phyloP scores from a whole-genome alignment of 2,329 filamentous ascomycete species.

The Atkinsonella hypoxylon region DNA sequence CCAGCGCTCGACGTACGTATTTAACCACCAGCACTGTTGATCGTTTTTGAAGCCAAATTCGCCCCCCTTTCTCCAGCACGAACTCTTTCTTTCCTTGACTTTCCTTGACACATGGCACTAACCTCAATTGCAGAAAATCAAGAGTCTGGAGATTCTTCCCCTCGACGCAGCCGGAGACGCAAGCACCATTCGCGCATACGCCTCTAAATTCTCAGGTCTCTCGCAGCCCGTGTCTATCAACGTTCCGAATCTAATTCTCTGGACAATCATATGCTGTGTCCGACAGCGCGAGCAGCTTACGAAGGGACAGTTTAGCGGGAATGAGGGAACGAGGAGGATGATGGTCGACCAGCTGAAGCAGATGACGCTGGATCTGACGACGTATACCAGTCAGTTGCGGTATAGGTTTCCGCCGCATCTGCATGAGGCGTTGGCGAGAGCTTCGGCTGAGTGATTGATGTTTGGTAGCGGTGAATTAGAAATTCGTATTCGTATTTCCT shows the following conservation, averaged over 20 bases:
- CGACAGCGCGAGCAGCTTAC: conserved; percentile 62
- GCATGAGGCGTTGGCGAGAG: conserved; percentile 77
- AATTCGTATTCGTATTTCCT: too few relatives aligned
- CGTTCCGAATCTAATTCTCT: conserved; percentile 82
- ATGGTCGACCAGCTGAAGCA: conserved; percentile 63
- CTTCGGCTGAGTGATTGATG: conserved; percentile 60
- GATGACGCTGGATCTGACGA: conserved; percentile 81
- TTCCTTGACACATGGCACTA: not conserved
- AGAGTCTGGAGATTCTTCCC: conserved; percentile 65
- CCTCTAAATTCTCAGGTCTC: conserved; percentile 68
- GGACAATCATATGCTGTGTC: conserved; percentile 81
- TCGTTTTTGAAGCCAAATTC: too few relatives aligned
- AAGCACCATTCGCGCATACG: conserved; percentile 63
- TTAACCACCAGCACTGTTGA: too few relatives aligned
- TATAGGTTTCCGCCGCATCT: conserved; percentile 81
- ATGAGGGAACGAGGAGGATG: conserved; percentile 49
- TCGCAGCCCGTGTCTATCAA: conserved; percentile 76
- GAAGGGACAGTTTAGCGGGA: conserved; percentile 61
- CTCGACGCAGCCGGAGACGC: conserved; percentile 65
- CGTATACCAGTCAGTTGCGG: conserved; percentile 84
- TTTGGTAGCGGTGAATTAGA: too few relatives aligned
- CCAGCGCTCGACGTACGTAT: conserved; percentile 45
- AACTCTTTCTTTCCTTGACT: too few relatives aligned
- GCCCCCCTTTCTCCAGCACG: not conserved
- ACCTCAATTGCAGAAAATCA: conserved; percentile 49